These are phyloP conservation scores for Naganishia albida DNA, from an alignment of 1,284 basidiomycete genomes.

Conservation along the genomic window DNA sequence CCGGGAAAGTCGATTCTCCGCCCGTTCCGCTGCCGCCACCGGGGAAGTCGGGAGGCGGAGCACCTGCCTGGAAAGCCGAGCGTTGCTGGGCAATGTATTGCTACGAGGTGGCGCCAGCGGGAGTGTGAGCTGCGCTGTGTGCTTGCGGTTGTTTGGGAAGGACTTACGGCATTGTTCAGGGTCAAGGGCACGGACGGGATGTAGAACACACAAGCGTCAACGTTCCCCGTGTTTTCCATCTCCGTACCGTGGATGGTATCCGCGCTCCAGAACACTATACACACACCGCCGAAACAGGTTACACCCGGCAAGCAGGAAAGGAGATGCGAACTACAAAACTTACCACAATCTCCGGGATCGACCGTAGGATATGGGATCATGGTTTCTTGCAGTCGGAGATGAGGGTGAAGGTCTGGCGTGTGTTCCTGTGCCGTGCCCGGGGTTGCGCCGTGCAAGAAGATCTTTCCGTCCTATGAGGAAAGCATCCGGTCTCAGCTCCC, in stretches of 20 bases:
- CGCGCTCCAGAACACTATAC: slow-evolving; percentile 51
- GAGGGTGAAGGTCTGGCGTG: slow-evolving; percentile 66
- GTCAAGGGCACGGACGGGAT: slow-evolving; percentile 76
- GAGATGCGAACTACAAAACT: slow-evolving; percentile 21
- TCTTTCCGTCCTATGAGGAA: slow-evolving; percentile 53
- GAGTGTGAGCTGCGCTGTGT: too few species aligned
- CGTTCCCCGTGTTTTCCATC: slow-evolving; percentile 60
- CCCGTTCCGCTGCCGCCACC: slow-evolving; percentile 12
- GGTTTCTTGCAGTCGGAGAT: slow-evolving; percentile 64
- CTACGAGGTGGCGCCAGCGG: not conserved
- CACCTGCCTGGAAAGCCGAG: slow-evolving; percentile 12
- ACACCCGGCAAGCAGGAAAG: not conserved
- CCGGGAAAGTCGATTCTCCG: slow-evolving; percentile 9
- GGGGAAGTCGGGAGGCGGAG: slow-evolving; percentile 34
- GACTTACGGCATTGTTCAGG: slow-evolving; percentile 58
- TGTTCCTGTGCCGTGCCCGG: slow-evolving; percentile 68
- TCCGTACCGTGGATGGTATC: slow-evolving; percentile 72
- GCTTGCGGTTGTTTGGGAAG: slow-evolving; percentile 51
- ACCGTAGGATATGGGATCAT: slow-evolving; percentile 76
- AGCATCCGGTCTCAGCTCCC: too few species aligned
- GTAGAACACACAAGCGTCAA: slow-evolving; percentile 74
- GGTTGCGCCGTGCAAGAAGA: slow-evolving; percentile 65
- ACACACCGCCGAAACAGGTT: too few species aligned
- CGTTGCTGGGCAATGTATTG: slow-evolving; percentile 31
- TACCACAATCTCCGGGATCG: slow-evolving; percentile 63